These are phyloP conservation scores for Pichia scutulata DNA, from an alignment of 805 yeast genomes.

Conservation along the genomic window DNA sequence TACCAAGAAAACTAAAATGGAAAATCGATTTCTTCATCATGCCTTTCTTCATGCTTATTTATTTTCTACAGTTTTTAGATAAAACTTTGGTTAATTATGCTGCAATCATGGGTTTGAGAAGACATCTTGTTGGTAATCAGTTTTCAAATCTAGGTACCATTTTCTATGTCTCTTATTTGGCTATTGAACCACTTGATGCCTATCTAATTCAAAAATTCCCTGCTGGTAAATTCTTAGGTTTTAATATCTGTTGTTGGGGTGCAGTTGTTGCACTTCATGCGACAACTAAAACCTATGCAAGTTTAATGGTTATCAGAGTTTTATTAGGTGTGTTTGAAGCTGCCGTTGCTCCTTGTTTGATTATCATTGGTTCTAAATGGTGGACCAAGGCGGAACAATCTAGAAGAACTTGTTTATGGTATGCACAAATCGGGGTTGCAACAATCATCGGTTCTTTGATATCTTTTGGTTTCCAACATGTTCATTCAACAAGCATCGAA, in stretches of 20 bases:
- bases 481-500: slow-evolving; percentile 13
- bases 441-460: slow-evolving; percentile 21
- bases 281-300: slow-evolving; percentile 36
- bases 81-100: neutral
- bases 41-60: slow-evolving; percentile 7
- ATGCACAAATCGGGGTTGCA: slow-evolving; percentile 17
- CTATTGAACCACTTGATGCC: slow-evolving; percentile 38
- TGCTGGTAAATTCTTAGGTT: slow-evolving; percentile 25
- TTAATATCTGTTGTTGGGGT: slow-evolving; percentile 29
- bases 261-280: slow-evolving; percentile 32
- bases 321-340: slow-evolving; percentile 36
- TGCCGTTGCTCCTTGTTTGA: slow-evolving; percentile 13
- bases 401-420: slow-evolving; percentile 19
- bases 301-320: slow-evolving; percentile 37
- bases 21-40: slow-evolving; percentile 8
- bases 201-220: slow-evolving; percentile 32
- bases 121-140: slow-evolving; percentile 7
- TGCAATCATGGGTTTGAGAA: neutral
- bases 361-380: slow-evolving; percentile 16
- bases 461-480: slow-evolving; percentile 23
- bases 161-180: slow-evolving; percentile 41
- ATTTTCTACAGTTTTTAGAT: slow-evolving; percentile 7
- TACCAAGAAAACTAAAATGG: slow-evolving; percentile 7
- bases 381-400: slow-evolving; percentile 21
- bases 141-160: slow-evolving; percentile 27